These are phyloP conservation scores for Kwoniella sp. DNA, from an alignment of 768 basidiomycete species.

Conservation along the genomic window DNA sequence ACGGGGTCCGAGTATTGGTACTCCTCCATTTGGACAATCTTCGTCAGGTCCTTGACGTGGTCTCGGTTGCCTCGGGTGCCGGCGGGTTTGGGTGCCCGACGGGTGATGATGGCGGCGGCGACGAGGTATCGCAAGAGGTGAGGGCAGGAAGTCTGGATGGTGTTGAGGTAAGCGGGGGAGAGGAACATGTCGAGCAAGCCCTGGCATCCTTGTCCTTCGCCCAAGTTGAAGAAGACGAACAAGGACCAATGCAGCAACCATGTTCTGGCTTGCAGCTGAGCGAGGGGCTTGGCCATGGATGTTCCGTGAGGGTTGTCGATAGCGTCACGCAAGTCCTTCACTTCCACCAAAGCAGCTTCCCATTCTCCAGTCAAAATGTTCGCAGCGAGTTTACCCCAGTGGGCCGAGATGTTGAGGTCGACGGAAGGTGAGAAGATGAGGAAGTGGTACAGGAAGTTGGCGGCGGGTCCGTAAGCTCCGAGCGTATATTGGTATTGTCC, in stretches of 20 bases:
- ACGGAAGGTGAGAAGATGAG: conserved; percentile 91
- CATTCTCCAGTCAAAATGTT: conserved; percentile 94
- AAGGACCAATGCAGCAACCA: conserved; percentile 98
- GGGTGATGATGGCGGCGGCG: conserved; percentile 86
- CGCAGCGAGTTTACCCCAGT: conserved; percentile 98
- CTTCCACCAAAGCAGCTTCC: conserved; percentile 92
- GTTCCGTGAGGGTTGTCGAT: conserved; percentile 65
- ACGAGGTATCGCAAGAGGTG: conserved; percentile 95
- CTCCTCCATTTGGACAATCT: conserved; percentile 90
- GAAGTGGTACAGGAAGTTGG: conserved; percentile 98
- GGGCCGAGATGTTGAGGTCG: conserved; percentile 90
- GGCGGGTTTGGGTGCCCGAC: conserved; percentile 65
- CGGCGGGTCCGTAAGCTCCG: conserved; percentile 93
- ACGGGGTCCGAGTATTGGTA: conserved; percentile 95
- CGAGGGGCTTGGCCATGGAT: conserved; percentile 59
- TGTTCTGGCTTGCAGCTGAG: conserved; percentile 88
- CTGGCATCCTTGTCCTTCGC: conserved; percentile 71
- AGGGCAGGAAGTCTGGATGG: conserved; percentile 91
- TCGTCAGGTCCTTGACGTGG: conserved; percentile 87
- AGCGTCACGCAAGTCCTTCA: conserved; percentile 88
- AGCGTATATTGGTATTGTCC: conserved; percentile 99
- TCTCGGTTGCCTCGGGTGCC: conserved; percentile 72
- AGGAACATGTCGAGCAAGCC: conserved; percentile 96
- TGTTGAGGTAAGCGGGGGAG: conserved; percentile 93
- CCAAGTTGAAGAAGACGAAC: conserved; percentile 98